Evolutionary conservation across 2,329 filamentous ascomycete species (phyloP).

Genomic region (Penicillium freii): DNA sequence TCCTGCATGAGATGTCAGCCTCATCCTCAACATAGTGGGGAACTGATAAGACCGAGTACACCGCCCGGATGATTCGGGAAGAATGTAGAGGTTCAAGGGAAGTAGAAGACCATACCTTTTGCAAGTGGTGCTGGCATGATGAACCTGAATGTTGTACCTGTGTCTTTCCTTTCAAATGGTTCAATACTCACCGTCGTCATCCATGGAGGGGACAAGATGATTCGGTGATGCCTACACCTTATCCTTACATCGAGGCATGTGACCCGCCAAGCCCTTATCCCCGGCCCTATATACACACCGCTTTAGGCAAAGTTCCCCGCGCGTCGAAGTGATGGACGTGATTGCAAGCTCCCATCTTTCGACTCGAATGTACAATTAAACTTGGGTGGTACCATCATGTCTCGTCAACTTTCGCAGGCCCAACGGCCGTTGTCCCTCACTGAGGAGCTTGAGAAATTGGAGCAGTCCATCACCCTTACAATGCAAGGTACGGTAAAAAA

Average conservation of each 20-base stretch:
- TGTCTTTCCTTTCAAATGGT: not conserved
- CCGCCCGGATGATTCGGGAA: conserved; percentile 22
- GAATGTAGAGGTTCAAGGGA: conserved; percentile 1
- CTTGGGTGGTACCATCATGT: conserved; percentile 43
- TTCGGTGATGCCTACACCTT: conserved; percentile 20
- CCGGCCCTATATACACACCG: conserved; percentile 33
- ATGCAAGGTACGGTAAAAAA: conserved; percentile 66
- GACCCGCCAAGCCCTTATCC: conserved; percentile 35
- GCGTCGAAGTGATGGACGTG: conserved; percentile 19
- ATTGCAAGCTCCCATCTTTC: conserved; percentile 1
- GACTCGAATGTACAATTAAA: not conserved
- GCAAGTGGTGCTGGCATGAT: conserved; percentile 49
- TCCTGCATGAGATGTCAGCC: conserved; percentile 44
- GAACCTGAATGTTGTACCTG: not conserved
- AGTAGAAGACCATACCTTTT: conserved; percentile 41
- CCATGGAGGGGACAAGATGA: not conserved
- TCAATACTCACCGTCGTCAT: not conserved
- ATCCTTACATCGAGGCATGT: conserved; percentile 30
- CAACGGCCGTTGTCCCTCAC: conserved; percentile 72
- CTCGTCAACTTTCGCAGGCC: conserved; percentile 48
- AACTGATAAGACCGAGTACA: conserved; percentile 32
- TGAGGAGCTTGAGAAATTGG: conserved; percentile 91
- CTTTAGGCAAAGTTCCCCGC: conserved; percentile 32
- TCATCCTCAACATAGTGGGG: conserved; percentile 9
- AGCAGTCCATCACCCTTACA: conserved; percentile 94